Evolutionary conservation across 768 basidiomycete species (phyloP), one percentile per base, ranked within the genome.

Genomic region (Gautieria morchelliformis): DNA sequence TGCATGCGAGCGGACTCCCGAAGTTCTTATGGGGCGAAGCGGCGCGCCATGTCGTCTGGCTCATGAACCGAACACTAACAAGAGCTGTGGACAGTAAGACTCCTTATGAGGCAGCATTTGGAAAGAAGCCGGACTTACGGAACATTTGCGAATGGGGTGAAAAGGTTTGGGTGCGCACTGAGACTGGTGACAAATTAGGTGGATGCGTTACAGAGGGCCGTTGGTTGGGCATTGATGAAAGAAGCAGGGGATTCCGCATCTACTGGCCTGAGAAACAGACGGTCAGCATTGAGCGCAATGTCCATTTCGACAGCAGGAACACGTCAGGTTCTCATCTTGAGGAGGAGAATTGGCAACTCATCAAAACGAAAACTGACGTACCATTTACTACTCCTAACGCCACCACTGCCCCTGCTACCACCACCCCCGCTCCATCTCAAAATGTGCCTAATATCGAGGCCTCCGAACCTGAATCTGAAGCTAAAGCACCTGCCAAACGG

Each of bases 181-280:
- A 59, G 11, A 49, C 27, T 32, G 39, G 59, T 5, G 48, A 40
- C 17, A 65, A 67, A 37, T 64, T 67, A 12, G 60, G 66, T 4
- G 56, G 63, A 19, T 42, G 62, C 15, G 63, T 61, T 0, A 27
- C 19, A 1, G 40, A 53, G 50, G 62, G 62, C 2, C 50, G 44
- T 0, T 63, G 60, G 53, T 19, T 19, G n/a, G n/a, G n/a, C n/a
- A n/a, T n/a, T n/a, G 62, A 56, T 27, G 63, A 40, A 3, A 4
- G 30, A 3, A 52, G 51, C 22, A 52, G 33, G 7, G 51, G 51
- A 6, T 30, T 9, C 42, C 52, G 60, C 19, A 49, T 65, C 1
- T 66, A 63, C 52, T 65, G 58, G 52, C 65, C 65, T 11, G 53
- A 60, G 7, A 56, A 52, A 11, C 56, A 47, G 17, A 47, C 46